Percentiles rank a stretch among this genome's conserved stretches.
These are phyloP conservation scores for Salix viminalis DNA, from an alignment of 345 rosid genomes.

Conservation along the genomic window DNA sequence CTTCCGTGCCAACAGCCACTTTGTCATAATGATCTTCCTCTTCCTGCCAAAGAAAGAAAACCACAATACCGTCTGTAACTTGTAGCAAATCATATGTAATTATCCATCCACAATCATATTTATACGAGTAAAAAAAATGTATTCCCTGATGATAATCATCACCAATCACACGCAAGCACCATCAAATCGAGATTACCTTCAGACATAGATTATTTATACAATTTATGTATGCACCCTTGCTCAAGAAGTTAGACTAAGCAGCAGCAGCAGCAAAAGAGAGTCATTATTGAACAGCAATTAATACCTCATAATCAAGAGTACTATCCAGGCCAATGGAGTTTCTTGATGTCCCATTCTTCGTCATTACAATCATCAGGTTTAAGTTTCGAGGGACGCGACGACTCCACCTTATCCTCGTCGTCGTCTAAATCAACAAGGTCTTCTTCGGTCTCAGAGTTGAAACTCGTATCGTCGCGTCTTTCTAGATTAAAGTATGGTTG, in stretches of 20 bases:
- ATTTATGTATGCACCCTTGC: background rate
- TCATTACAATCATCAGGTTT: conserved; percentile 52
- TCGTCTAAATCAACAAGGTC: conserved; percentile 36
- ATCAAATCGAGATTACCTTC: background rate
- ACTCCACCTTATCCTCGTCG: conserved; percentile 14
- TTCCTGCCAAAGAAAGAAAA: conserved; percentile 36
- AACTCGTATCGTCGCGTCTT: conserved; percentile 8
- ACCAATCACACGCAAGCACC: too few species aligned
- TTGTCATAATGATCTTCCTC: conserved; percentile 71
- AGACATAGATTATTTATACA: background rate
- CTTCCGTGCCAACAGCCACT: conserved; percentile 55
- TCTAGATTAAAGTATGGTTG: background rate
- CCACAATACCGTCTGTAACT: background rate
- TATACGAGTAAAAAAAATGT: too few species aligned
- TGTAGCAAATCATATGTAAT: background rate
- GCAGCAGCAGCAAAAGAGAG: background rate
- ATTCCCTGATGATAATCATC: too few species aligned
- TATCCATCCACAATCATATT: background rate
- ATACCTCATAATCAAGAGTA: conserved; percentile 71
- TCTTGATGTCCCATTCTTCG: conserved; percentile 73
- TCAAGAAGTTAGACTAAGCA: background rate
- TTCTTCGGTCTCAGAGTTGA: conserved; percentile 27
- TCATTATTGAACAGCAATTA: background rate
- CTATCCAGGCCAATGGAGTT: conserved; percentile 61
- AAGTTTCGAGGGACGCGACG: background rate